Base-by-base conservation (phyloP, 805 yeast species). In the Candida hispaniensis region DNA sequence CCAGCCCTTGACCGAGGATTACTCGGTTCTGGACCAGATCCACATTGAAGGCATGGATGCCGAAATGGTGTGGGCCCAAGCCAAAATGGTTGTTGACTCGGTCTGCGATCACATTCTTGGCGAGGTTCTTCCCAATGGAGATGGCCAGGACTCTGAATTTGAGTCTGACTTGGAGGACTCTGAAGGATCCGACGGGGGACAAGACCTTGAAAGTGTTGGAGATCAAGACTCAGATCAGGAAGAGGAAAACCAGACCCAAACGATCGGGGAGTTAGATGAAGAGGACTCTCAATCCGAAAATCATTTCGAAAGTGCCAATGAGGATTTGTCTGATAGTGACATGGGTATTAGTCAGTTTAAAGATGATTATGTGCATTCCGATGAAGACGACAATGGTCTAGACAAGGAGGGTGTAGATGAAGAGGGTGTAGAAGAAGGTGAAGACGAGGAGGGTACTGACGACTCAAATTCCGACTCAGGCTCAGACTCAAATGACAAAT, bases 1-100 rank as follows among this genome's bases (percentile, higher is more conserved):
- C 38, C 83, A 78, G 49, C 78, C 79, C 4, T 60, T 77, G 19
- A 65, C 73, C 14, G 54, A 56, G 28, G 38, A 55, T 26, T 59
- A 60, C 38, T 70, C 91, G 1, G 78, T 79, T 5, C 62, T 88
- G 13, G 94, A 85, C 55, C 85, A 81, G 51, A 66, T 88, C 13
- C 73, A 77, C 46, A 67, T 79, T 9, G 93, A 85, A 30, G 97
- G 95, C 1, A 62, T 88, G 38, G 94, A 81, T 54, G 75, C 94
- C 14, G 69, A 78, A 23, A 97, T 88, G 52, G 85, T 91, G 0
- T 88, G 88, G 83, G 93, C 88, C 39, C 97, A 88, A 57, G 76
- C 81, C 2, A 82, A 80, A 55, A 68, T 88, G 60, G 76, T 88
- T 12, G 61, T 83, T 22, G 95, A 85, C 40, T 78, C 77, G 6